Percentiles rank a stretch among this genome's conserved stretches.
phyloP scores from a whole-genome alignment of 176 grass and related monocot species.

The Aegilops umbellulata region DNA sequence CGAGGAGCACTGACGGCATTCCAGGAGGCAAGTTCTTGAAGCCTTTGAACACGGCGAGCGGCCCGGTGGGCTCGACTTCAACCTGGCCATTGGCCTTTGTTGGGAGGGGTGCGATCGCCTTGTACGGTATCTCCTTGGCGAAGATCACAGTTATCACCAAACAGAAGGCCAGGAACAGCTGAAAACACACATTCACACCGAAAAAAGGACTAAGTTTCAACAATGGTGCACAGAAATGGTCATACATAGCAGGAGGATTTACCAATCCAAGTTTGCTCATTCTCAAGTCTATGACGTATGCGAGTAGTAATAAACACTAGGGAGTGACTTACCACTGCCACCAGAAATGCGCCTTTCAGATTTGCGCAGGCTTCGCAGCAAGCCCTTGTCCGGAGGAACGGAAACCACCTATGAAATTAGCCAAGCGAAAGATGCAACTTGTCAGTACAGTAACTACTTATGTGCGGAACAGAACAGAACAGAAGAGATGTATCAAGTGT shows the following conservation, averaged over 20 bases:
- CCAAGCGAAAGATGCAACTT: not conserved
- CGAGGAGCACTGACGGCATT: slow-evolving; percentile 83
- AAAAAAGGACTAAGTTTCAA: not conserved
- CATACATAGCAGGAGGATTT: not conserved
- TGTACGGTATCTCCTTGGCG: slow-evolving; percentile 62
- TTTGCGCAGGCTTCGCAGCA: slow-evolving; percentile 91
- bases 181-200: slow-evolving; percentile 21
- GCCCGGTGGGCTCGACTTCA: slow-evolving; percentile 23
- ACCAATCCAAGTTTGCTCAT: not conserved
- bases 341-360: slow-evolving; percentile 81
- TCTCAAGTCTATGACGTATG: not conserved
- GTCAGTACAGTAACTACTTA: not conserved
- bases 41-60: slow-evolving; percentile 40
- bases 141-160: slow-evolving; percentile 58
- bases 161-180: slow-evolving; percentile 52
- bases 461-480: not conserved
- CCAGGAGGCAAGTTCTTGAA: slow-evolving; percentile 85
- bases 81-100: slow-evolving; percentile 43
- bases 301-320: too few relatives aligned
- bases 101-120: slow-evolving; percentile 30
- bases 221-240: not conserved
- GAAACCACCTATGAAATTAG: slow-evolving; percentile 64
- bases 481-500: not conserved
- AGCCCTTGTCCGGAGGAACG: slow-evolving; percentile 71
- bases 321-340: slow-evolving; percentile 68